Evolutionary conservation across 2,329 filamentous ascomycete species (phyloP).

Genomic region (Ascomycota sp.): DNA sequence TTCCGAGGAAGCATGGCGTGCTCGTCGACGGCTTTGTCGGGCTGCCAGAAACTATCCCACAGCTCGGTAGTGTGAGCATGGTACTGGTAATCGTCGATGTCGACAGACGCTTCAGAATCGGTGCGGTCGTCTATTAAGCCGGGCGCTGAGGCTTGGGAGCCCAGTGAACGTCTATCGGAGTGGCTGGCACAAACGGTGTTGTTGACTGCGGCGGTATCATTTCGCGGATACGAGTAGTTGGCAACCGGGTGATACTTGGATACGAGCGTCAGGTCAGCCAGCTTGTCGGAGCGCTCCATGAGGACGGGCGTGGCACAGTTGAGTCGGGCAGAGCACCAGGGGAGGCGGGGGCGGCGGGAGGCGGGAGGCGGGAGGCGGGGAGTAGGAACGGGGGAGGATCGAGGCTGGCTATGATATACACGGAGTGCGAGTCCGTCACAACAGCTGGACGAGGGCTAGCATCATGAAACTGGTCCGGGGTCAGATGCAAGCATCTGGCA

Average conservation of each 20-base stretch:
- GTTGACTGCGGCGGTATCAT: conserved; percentile 3
- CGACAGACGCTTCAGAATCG: conserved; percentile 28
- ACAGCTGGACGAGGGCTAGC: too few relatives aligned
- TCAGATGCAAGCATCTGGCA: neutral
- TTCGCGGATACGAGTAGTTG: conserved; percentile 20
- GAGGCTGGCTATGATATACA: neutral
- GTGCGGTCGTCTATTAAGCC: conserved; percentile 28
- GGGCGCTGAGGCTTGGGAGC: conserved; percentile 24
- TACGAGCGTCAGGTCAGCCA: conserved; percentile 18
- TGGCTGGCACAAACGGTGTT: neutral
- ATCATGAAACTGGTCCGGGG: too few relatives aligned
- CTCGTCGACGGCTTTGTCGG: conserved; percentile 3
- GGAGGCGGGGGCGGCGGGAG: neutral
- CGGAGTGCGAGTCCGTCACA: neutral
- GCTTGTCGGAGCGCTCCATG: conserved; percentile 17
- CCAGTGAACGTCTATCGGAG: conserved; percentile 20
- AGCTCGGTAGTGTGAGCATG: conserved; percentile 22
- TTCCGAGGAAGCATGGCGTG: conserved; percentile 5
- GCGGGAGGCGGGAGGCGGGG: too few relatives aligned
- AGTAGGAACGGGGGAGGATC: too few relatives aligned
- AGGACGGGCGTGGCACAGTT: too few relatives aligned
- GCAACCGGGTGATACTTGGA: conserved; percentile 18
- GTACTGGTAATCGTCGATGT: conserved; percentile 31
- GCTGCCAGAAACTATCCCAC: conserved; percentile 31
- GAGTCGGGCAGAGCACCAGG: too few relatives aligned